Evolutionary conservation across 495 filamentous ascomycete species (phyloP), one percentile per base, ranked within the genome.

Genomic region (Hypoxylon lenormandii): DNA sequence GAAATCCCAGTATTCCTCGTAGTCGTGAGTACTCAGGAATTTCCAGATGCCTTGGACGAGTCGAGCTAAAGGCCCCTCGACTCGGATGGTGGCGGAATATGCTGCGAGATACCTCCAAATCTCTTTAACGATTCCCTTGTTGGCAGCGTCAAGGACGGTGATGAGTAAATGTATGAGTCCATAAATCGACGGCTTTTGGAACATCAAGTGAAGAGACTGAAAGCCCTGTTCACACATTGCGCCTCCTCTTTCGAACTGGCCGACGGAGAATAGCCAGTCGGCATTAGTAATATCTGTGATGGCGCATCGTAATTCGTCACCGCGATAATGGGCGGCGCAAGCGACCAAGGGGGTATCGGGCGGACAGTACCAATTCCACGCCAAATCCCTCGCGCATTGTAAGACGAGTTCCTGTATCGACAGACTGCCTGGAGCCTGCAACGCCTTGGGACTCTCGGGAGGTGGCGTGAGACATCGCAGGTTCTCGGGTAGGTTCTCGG

Each of bases 381-480:
- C 74, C 30, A 76, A 52, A 45, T 76, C 74, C 28, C 71, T 66
- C 8, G 71, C 30, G 46, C 64, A 72, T 42, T 76, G 74, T 26
- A 76, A 60, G 43, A 76, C 40, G n/a, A 76, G 71, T 40, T 76
- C 74, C 45, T 74, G 74, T 6, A 76, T 15, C 10, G 74, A 76
- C 3, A 74, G 59, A 36, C 58, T 67, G 12, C 70, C 73, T 15
- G 70, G 70, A 15, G 73, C 21, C 12, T 73, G 57, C 21, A 74
- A 48, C 1, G 54, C 11, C 6, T 67, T 61, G 10, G 73, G 73
- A 21, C 64, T 61, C 46, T 72, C 69, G 18, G 74, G 76, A 4
- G 77, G 76, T 28, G 77, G 77, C 19, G 77, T 79, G 16, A 77
- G 61, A 42, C 74, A 76, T 12, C 77, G 77, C 8, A 79, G 58